phyloP scores from a whole-genome alignment of 495 filamentous ascomycete genomes.

The Tricharina praecox region DNA sequence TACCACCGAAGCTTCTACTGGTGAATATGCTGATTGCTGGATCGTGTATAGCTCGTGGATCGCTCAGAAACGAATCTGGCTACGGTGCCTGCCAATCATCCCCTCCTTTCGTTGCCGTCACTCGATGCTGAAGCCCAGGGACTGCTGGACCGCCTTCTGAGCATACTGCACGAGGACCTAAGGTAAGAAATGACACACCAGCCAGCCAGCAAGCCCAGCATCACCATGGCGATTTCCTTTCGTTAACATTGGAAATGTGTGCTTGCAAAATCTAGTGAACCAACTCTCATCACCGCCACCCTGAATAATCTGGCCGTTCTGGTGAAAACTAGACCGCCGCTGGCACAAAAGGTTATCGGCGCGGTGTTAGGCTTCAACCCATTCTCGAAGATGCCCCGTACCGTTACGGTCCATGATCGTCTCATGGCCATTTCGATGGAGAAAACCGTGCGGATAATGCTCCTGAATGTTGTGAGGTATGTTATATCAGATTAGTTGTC shows the following conservation, averaged over 20 bases:
- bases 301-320: constrained; percentile 70
- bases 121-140: constrained; percentile 85
- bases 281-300: constrained; percentile 78
- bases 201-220: too few species aligned
- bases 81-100: constrained; percentile 68
- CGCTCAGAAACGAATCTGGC: constrained; percentile 74
- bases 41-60: constrained; percentile 49
- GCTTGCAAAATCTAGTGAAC: constrained; percentile 55
- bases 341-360: constrained; percentile 69
- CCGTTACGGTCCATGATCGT: constrained; percentile 59
- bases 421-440: constrained; percentile 85
- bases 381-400: constrained; percentile 53
- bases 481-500: too few species aligned
- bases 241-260: too few species aligned
- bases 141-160: constrained; percentile 75
- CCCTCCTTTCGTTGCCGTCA: constrained; percentile 54
- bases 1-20: neutral
- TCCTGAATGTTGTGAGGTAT: constrained; percentile 46
- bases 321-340: constrained; percentile 59
- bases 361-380: constrained; percentile 85
- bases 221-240: too few species aligned
- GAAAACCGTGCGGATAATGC: constrained; percentile 65
- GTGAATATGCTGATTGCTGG: constrained; percentile 2
- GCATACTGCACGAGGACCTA: constrained; percentile 66
- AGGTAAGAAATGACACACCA: constrained; percentile 44